Percentiles rank a stretch among this genome's conserved stretches.
Evolutionary conservation across 495 filamentous ascomycete genomes (phyloP).

Genomic region (Penicillium nucicola): DNA sequence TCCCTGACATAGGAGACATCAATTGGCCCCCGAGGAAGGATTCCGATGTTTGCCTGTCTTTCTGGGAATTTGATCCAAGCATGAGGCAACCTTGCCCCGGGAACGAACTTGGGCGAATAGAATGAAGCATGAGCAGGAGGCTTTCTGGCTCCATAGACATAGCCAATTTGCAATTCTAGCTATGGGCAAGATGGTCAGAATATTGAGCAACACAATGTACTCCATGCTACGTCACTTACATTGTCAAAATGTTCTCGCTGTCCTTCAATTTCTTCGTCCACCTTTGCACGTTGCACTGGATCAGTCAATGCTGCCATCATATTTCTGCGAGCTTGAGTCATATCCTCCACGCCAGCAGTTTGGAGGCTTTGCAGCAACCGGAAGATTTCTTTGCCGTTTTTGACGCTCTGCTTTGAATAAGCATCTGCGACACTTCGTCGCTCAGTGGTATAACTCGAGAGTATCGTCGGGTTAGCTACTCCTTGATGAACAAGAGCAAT

Average conservation of each 20-base stretch:
- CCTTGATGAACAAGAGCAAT: slow-evolving; percentile 26
- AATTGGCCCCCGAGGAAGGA: neutral
- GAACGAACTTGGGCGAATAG: slow-evolving; percentile 16
- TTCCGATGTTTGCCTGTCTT: neutral
- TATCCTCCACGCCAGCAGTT: slow-evolving; percentile 12
- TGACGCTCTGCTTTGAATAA: slow-evolving; percentile 26
- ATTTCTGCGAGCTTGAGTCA: slow-evolving; percentile 3
- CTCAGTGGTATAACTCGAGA: slow-evolving; percentile 18
- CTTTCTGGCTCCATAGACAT: slow-evolving; percentile 23
- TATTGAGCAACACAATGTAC: neutral
- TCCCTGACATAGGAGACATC: slow-evolving; percentile 22
- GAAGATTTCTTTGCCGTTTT: slow-evolving; percentile 29
- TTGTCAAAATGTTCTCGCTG: slow-evolving; percentile 31
- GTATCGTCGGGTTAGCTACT: neutral
- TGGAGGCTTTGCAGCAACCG: slow-evolving; percentile 21
- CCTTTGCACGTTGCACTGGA: slow-evolving; percentile 2
- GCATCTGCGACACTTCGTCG: slow-evolving; percentile 23
- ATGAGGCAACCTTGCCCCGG: slow-evolving; percentile 24
- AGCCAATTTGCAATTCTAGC: slow-evolving; percentile 29
- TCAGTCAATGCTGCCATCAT: slow-evolving; percentile 1
- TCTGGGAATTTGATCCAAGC: slow-evolving; percentile 14
- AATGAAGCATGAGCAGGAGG: slow-evolving; percentile 21
- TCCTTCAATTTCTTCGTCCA: slow-evolving; percentile 17
- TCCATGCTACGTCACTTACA: neutral
- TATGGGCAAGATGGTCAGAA: neutral